Evolutionary conservation across 106 monocot species (phyloP), one percentile per base, ranked within the genome.

Genomic region (Platanthera zijinensis): DNA sequence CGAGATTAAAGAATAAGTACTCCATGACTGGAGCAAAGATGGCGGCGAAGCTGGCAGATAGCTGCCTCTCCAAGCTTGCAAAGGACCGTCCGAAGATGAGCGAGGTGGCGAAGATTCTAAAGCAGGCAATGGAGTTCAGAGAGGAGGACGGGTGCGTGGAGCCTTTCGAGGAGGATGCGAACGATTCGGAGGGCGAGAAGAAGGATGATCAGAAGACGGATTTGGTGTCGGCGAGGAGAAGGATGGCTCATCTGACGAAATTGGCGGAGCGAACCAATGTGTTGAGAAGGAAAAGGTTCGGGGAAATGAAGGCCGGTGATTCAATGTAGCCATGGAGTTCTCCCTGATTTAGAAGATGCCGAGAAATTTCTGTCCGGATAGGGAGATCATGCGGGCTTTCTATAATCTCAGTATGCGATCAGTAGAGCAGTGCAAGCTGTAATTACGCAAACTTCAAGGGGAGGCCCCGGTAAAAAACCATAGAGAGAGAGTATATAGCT

Each of bases 11-110:
- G n/a, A 71, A 75, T 30, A 53, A 75, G 15, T 92, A 87, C 62
- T 76, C 89, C 11, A 18, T 79, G 12, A 48, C 21, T 9, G 89
- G 83, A 6, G 87, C 92, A 10, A 75, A 59, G 12, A 59, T 61
- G 45, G 78, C 85, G 25, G 92, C 87, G 8, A 79, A 61, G 68
- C 78, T 92, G 67, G 92, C 92, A 15, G 75, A 87, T 14, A 69
- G 62, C 56, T 92, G 92, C 74, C 89, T 92, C 28, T 71, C 81
- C 4, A 89, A 92, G 69, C 64, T 71, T 46, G 79, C 82, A 8
- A 84, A 70, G 47, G 85, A 89, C 15, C 86, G 92, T 0, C 89
- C 92, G 8, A 72, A 75, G 52, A 92, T 92, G 89, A 64, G 71
- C 5, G 81, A 92, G 78, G 92, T 89, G 51, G 80, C 87, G 7